These are phyloP conservation scores for Aurifilum marmelostoma DNA, from an alignment of 2,329 filamentous ascomycete genomes.

Conservation along the genomic window DNA sequence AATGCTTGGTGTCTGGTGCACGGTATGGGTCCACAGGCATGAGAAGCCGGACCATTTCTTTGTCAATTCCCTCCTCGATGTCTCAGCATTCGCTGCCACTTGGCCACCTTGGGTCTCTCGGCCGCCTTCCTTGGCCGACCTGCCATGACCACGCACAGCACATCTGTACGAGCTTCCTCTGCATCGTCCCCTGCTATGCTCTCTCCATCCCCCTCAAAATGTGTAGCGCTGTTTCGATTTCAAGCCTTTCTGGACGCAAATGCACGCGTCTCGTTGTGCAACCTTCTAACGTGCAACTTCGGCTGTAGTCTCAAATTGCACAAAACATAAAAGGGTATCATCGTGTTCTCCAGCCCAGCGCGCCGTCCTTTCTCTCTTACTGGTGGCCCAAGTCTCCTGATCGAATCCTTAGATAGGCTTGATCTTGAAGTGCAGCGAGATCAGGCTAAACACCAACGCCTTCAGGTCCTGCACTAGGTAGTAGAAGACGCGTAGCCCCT, in stretches of 20 bases:
- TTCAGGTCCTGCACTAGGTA: slow-evolving; percentile 98
- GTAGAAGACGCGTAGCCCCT: slow-evolving; percentile 96
- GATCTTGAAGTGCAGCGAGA: slow-evolving; percentile 97
- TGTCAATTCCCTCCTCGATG: neutral
- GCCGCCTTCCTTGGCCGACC: neutral
- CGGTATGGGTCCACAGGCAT: neutral
- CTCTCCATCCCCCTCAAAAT: neutral
- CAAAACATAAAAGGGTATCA: slow-evolving; percentile 22
- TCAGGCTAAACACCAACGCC: slow-evolving; percentile 93
- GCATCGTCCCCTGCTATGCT: neutral
- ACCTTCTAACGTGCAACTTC: neutral
- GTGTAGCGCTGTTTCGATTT: neutral
- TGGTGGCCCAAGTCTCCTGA: neutral
- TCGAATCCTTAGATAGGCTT: slow-evolving; percentile 65
- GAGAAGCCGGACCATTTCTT: neutral
- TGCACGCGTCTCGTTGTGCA: neutral
- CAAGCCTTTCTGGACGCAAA: neutral
- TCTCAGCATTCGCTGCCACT: neutral
- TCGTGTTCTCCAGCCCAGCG: slow-evolving; percentile 5
- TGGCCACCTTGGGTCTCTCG: neutral
- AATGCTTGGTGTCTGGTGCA: neutral
- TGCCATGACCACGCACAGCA: neutral
- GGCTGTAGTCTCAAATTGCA: neutral
- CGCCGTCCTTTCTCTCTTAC: neutral
- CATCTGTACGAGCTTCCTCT: neutral